These are phyloP conservation scores for Kluyveromyces sp. DNA, from an alignment of 1,139 yeast genomes.

Conservation along the genomic window DNA sequence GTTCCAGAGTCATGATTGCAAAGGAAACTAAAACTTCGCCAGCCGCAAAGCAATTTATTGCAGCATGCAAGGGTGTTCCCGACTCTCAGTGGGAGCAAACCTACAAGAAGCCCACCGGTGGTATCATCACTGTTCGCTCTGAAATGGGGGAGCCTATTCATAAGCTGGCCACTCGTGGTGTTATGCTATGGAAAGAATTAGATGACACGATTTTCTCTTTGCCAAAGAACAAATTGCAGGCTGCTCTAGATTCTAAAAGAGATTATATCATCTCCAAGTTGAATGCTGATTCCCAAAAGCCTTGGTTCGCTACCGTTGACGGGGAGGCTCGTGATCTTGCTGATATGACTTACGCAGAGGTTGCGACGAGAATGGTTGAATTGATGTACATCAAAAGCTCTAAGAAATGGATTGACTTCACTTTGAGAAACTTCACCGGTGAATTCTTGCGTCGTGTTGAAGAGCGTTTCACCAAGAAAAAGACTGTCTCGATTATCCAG, in stretches of 20 bases:
- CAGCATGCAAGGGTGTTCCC: slow-evolving; percentile 81
- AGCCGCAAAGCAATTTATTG: slow-evolving; percentile 90
- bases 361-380: slow-evolving; percentile 80
- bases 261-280: slow-evolving; percentile 77
- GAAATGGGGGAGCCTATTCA: slow-evolving; percentile 99
- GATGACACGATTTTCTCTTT: slow-evolving; percentile 87
- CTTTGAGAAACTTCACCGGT: slow-evolving; percentile 83
- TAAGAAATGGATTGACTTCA: slow-evolving; percentile 78
- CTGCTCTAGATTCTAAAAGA: slow-evolving; percentile 74
- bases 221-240: slow-evolving; percentile 84
- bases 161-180: slow-evolving; percentile 97
- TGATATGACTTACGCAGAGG: slow-evolving; percentile 94
- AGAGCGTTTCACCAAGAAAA: slow-evolving; percentile 74
- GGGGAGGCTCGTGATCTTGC: slow-evolving; percentile 84
- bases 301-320: slow-evolving; percentile 70
- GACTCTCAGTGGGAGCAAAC: slow-evolving; percentile 90
- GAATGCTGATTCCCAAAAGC: slow-evolving; percentile 94
- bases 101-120: slow-evolving; percentile 93
- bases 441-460: slow-evolving; percentile 87
- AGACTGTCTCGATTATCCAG: slow-evolving; percentile 64
- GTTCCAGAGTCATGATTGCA: slow-evolving; percentile 96
- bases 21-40: slow-evolving; percentile 92
- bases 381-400: slow-evolving; percentile 79
- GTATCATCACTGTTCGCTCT: slow-evolving; percentile 88
- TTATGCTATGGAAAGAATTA: slow-evolving; percentile 90